A percentile compares a stretch with the other conserved stretches of the same genome.
Evolutionary conservation across 305 asterid species (phyloP).

Genomic region (Lippia alba): DNA sequence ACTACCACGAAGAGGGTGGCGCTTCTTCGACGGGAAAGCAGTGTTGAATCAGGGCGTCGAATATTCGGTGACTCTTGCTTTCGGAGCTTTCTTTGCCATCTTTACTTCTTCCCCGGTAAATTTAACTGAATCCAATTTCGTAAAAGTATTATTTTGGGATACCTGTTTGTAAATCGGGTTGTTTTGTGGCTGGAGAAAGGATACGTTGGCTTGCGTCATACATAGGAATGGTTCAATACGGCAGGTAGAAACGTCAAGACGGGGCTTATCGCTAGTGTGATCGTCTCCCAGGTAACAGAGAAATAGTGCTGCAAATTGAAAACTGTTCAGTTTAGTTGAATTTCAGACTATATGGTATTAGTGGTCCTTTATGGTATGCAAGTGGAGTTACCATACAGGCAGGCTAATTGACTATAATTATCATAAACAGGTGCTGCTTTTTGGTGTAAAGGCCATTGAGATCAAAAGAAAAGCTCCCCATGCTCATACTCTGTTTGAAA

Average conservation of each 20-base stretch:
- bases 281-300: constrained; percentile 80
- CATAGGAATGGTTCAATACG: constrained; percentile 95
- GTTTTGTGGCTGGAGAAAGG: constrained; percentile 79
- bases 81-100: constrained; percentile 89
- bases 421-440: constrained; percentile 67
- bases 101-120: constrained; percentile 83
- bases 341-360: constrained; percentile 17
- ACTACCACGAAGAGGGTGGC: constrained; percentile 55
- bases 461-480: constrained; percentile 89
- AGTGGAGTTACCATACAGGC: constrained; percentile 96
- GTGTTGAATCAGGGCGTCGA: constrained; percentile 87
- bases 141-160: background rate
- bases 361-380: too few species aligned
- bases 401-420: constrained; percentile 14
- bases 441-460: constrained; percentile 92
- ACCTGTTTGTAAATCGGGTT: background rate
- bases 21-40: constrained; percentile 71
- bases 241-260: constrained; percentile 94
- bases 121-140: background rate
- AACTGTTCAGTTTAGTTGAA: background rate
- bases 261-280: constrained; percentile 91
- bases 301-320: background rate
- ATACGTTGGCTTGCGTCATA: constrained; percentile 83
- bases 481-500: constrained; percentile 92
- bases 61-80: constrained; percentile 85